Evolutionary conservation across 2,329 filamentous ascomycete genomes (phyloP).

Genomic region (Cadophora malorum): DNA sequence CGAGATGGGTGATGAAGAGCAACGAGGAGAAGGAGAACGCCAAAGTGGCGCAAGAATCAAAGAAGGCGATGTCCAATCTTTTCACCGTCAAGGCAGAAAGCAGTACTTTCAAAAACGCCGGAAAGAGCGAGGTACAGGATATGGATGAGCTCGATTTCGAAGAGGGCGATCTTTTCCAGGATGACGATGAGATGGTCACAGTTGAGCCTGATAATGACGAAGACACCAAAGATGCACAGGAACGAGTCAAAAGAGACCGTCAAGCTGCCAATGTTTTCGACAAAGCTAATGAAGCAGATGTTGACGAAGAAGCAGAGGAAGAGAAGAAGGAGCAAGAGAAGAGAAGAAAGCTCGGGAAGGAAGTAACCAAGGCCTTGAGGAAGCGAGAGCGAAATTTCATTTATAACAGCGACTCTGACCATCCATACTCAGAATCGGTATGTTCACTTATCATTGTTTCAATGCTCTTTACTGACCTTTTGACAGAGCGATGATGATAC

Average conservation of each 20-base stretch:
- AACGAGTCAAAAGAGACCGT: constrained; percentile 79
- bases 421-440: constrained; percentile 63
- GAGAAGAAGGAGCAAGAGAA: constrained; percentile 75
- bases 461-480: constrained; percentile 38
- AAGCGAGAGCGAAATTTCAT: constrained; percentile 87
- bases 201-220: constrained; percentile 84
- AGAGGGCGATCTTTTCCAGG: constrained; percentile 78
- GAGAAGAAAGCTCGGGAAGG: constrained; percentile 75
- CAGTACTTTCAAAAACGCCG: constrained; percentile 65
- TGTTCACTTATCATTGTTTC: constrained; percentile 34
- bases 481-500: constrained; percentile 57
- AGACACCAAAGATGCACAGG: constrained; percentile 74
- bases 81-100: constrained; percentile 70
- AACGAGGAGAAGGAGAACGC: constrained; percentile 62
- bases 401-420: constrained; percentile 75
- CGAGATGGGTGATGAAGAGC: constrained; percentile 80
- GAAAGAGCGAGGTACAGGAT: constrained; percentile 69
- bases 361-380: constrained; percentile 78
- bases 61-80: constrained; percentile 56
- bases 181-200: constrained; percentile 81
- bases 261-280: constrained; percentile 86
- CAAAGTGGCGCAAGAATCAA: constrained; percentile 64
- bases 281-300: constrained; percentile 70
- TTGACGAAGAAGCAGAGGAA: constrained; percentile 73
- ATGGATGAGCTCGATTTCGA: constrained; percentile 73